Evolutionary conservation across 1,139 yeast species (phyloP).

Genomic region (Blastobotrys serpentis): DNA sequence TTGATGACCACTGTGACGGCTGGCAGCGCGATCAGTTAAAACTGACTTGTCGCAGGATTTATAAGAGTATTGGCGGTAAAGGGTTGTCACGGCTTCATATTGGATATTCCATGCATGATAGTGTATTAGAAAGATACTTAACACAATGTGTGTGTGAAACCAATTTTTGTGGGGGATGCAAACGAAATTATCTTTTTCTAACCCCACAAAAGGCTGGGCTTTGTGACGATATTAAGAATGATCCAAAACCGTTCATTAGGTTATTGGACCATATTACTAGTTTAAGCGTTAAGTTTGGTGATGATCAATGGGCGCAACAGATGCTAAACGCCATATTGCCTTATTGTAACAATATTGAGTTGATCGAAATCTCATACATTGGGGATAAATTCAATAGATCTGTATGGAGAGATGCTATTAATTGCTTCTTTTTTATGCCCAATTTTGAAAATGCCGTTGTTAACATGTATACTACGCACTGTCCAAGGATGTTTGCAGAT

Average conservation of each 20-base stretch:
- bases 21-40: not conserved
- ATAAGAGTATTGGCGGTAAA: not conserved
- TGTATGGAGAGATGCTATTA: slow-evolving; percentile 5
- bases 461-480: slow-evolving; percentile 8
- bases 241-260: not conserved
- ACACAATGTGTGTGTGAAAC: not conserved
- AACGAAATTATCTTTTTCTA: not conserved
- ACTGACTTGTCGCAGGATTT: slow-evolving; percentile 1
- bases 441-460: not conserved
- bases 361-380: slow-evolving; percentile 2
- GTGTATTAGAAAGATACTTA: slow-evolving; percentile 3
- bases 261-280: not conserved
- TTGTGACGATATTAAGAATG: not conserved
- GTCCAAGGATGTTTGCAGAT: slow-evolving; percentile 9
- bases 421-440: slow-evolving; percentile 7
- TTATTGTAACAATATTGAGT: slow-evolving; percentile 6
- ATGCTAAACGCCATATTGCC: not conserved
- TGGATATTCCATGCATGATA: not conserved
- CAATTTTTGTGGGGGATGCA: not conserved
- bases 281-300: slow-evolving; percentile 7
- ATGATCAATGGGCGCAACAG: slow-evolving; percentile 1
- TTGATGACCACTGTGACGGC: slow-evolving; percentile 1
- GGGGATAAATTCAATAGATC: slow-evolving; percentile 3
- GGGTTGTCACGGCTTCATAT: slow-evolving; percentile 2
- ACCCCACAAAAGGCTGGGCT: not conserved